Evolutionary conservation across 257 asterid species (phyloP), one percentile per base, ranked within the genome.

Genomic region (Linderniella brevidens): DNA sequence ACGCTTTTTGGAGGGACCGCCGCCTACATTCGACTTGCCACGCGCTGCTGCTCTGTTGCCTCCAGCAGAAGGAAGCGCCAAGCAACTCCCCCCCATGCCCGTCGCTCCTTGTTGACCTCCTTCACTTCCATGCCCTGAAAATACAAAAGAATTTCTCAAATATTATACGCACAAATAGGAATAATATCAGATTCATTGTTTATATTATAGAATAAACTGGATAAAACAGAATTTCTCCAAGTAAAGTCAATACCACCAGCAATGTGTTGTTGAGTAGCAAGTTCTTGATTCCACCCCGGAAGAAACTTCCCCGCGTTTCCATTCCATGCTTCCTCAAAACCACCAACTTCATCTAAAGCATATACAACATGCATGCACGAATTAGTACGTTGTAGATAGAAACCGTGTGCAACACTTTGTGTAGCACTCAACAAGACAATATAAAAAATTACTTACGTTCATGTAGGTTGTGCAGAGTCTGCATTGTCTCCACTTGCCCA

Each of bases 401-500:
- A 19, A 35, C 3, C 46, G 47, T 13, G 0, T 36, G 7, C 25
- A 43, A 12, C 17, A 43, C 11, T 25, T 16, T n/a, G n/a, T n/a
- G 14, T n/a, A 47, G 16, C 25, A 53, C 17, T 16, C 8, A 32
- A n/a, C 15, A 29, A 39, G 25, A 12, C 13, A 15, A n/a, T n/a
- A n/a, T n/a, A n/a, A n/a, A n/a, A n/a, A n/a, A n/a, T 37, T 17
- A 44, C 14, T 16, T 67, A 84, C 98, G 86, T 77, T 84, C 77
- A 37, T 90, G 60, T 37, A 90, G 71, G 59, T 90, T 90, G 72
- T 85, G 96, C 63, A 90, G 63, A 19, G 80, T 69, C 64, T 90
- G 98, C 79, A 68, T 73, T 9, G 81, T 73, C 38, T 79, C 90
- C 50, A 90, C 96, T 45, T 75, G 76, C 40, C 98, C 96, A 65